Conservation (phyloP, 495 filamentous ascomycete species). For the Daldinia grandis region DNA sequence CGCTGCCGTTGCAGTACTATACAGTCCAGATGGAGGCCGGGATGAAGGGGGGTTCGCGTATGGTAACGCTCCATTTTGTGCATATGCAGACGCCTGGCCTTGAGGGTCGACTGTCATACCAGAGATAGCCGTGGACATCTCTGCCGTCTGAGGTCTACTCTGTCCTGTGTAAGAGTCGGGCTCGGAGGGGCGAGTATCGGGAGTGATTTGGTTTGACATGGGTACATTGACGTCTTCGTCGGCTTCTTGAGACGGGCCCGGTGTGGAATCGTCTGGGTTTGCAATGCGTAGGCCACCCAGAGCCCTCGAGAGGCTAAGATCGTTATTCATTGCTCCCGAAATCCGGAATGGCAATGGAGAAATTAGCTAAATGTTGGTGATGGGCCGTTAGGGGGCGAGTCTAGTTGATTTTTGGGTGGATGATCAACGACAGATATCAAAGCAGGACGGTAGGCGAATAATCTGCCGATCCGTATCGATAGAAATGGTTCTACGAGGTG, state of each 20-base stretch:
- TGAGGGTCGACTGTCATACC: conserved; percentile 23
- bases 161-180: conserved; percentile 32
- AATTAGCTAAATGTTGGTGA: conserved; percentile 2
- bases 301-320: conserved; percentile 90
- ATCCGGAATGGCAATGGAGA: conserved; percentile 8
- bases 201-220: conserved; percentile 23
- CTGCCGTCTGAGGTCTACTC: conserved; percentile 46
- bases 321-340: conserved; percentile 76
- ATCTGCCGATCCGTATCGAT: conserved; percentile 20
- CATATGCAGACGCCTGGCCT: conserved; percentile 31
- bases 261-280: conserved; percentile 87
- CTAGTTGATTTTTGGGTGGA: conserved; percentile 7
- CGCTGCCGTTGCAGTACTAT: conserved; percentile 49
- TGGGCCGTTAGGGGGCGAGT: conserved; percentile 27
- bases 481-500: conserved; percentile 17
- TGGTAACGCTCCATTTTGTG: conserved; percentile 40
- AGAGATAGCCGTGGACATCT: conserved; percentile 34
- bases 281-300: conserved; percentile 96
- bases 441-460: conserved; percentile 4
- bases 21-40: conserved; percentile 66
- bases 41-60: conserved; percentile 47
- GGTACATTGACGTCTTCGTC: conserved; percentile 44
- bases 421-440: conserved; percentile 22
- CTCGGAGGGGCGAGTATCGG: conserved; percentile 25
- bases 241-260: conserved; percentile 60